A percentile compares a stretch with the other conserved stretches of the same genome.
Evolutionary conservation across 352 stramenopile genomes (phyloP).

Genomic region (Elongisporangium undulatum): DNA sequence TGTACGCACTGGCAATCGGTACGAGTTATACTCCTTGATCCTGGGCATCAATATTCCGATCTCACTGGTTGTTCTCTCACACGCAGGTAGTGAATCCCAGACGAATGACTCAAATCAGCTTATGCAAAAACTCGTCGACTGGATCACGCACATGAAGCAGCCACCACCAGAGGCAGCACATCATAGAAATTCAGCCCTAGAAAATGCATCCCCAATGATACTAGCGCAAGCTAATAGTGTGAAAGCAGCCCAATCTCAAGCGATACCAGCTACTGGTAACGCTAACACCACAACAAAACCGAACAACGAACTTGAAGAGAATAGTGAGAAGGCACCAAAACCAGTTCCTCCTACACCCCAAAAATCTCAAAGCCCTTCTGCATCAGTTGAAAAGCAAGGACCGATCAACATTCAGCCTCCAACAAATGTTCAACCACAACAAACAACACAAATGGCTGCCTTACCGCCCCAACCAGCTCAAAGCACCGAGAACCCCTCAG

Average conservation of each 20-base stretch:
- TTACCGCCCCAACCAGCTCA: background rate
- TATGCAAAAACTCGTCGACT: background rate
- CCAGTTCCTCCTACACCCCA: background rate
- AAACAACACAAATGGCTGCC: background rate
- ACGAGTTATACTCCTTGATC: background rate
- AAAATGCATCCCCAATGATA: background rate
- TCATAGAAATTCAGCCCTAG: background rate
- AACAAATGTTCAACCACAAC: background rate
- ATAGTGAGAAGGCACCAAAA: background rate
- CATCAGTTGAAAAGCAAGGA: background rate
- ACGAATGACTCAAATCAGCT: background rate
- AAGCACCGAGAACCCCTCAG: background rate
- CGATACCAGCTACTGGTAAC: background rate
- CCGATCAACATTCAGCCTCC: background rate
- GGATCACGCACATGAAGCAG: background rate
- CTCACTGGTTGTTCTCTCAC: background rate
- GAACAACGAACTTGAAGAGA: background rate
- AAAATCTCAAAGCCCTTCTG: background rate
- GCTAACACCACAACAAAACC: background rate
- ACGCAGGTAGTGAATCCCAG: background rate
- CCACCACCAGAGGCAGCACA: background rate
- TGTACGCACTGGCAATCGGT: conserved; percentile 37
- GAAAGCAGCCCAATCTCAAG: background rate
- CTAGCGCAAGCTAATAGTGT: background rate
- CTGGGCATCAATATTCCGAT: background rate